Evolutionary conservation across 2,329 filamentous ascomycete species (phyloP).

Genomic region (Aspergillus caelatus): DNA sequence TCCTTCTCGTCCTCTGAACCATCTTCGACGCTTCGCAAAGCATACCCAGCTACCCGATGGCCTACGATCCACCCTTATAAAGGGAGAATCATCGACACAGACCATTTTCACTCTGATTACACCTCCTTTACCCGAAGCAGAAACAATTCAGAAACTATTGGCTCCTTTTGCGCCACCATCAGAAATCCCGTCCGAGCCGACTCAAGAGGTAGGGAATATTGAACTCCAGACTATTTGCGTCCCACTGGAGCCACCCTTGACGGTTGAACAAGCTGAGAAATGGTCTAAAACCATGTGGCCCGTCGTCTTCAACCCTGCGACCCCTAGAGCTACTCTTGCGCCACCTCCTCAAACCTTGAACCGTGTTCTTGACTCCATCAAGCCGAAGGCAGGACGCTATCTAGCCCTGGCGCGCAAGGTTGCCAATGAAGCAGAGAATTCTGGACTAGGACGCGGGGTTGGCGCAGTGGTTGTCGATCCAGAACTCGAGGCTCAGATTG

Average conservation of each 20-base stretch:
- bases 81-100: conserved; percentile 25
- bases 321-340: conserved; percentile 45
- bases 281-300: conserved; percentile 49
- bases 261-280: conserved; percentile 40
- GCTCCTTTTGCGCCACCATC: conserved; percentile 37
- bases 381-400: conserved; percentile 41
- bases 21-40: conserved; percentile 47
- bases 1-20: conserved; percentile 34
- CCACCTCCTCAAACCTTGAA: conserved; percentile 44
- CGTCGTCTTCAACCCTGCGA: conserved; percentile 48
- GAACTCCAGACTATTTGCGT: conserved; percentile 38
- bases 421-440: conserved; percentile 40
- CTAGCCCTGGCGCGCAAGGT: conserved; percentile 43
- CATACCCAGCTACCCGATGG: conserved; percentile 36
- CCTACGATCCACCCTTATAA: conserved; percentile 27
- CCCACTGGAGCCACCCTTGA: conserved; percentile 46
- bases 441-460: conserved; percentile 41
- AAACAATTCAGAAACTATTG: conserved; percentile 38
- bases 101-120: conserved; percentile 47
- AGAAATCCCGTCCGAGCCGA: conserved; percentile 8
- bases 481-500: conserved; percentile 32
- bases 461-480: conserved; percentile 52
- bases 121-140: conserved; percentile 42
- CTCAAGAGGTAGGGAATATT: conserved; percentile 20
- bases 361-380: conserved; percentile 37